Evolutionary conservation across 257 asterid species (phyloP).

Genomic region (Penstemon davidsonii): DNA sequence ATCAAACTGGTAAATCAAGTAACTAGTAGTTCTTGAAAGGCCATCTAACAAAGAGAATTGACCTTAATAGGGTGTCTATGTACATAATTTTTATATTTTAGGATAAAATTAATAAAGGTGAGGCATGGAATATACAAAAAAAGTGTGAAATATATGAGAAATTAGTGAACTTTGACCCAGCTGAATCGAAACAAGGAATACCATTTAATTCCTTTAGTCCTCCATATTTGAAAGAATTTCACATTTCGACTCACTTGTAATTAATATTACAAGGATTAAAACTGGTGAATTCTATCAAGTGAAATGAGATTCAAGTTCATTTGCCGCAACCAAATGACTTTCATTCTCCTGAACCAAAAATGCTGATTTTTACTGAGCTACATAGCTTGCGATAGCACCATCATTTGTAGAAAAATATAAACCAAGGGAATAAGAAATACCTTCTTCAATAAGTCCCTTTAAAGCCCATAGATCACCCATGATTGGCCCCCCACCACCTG

Average conservation of each 20-base stretch:
- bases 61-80: not conserved
- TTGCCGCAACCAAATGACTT: not conserved
- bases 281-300: conserved; percentile 11
- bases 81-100: not conserved
- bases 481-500: conserved; percentile 98
- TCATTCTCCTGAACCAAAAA: conserved; percentile 8
- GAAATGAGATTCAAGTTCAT: not conserved
- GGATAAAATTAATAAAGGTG: not conserved
- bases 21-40: not conserved
- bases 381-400: conserved; percentile 1
- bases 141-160: not conserved
- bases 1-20: conserved; percentile 20
- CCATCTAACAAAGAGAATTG: conserved; percentile 10
- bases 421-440: conserved; percentile 34
- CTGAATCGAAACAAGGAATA: not conserved
- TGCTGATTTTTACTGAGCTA: conserved; percentile 4
- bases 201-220: conserved; percentile 1
- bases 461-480: conserved; percentile 99
- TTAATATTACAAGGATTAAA: conserved; percentile 12
- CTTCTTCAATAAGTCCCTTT: conserved; percentile 93
- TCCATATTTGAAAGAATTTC: not conserved
- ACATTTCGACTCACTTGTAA: not conserved
- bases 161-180: not conserved
- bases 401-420: conserved; percentile 9
- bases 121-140: not conserved